phyloP scores from a whole-genome alignment of 371 early-diverging fungal species.

The Zychaea mexicana region DNA sequence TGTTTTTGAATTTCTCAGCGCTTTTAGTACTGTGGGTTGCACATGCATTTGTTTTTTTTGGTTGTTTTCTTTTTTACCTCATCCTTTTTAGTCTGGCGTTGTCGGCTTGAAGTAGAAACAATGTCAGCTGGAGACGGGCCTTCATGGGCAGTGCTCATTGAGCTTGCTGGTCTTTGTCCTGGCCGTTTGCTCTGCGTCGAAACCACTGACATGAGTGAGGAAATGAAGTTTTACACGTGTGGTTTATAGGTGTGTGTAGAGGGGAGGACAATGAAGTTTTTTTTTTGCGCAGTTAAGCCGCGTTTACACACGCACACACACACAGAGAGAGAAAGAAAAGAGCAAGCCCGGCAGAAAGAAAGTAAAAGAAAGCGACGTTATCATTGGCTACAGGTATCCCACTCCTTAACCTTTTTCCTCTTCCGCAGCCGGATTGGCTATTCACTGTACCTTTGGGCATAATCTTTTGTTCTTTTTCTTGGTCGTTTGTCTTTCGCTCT shows the following conservation, averaged over 20 bases:
- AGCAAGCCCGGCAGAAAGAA: neutral
- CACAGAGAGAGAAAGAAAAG: neutral
- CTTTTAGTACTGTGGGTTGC: neutral
- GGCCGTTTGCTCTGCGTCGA: slow-evolving; percentile 24
- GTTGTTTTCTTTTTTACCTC: slow-evolving; percentile 25
- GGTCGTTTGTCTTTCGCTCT: too few species aligned
- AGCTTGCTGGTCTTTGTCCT: slow-evolving; percentile 12
- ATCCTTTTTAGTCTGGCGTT: slow-evolving; percentile 46
- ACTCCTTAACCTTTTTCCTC: neutral
- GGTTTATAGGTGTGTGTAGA: neutral
- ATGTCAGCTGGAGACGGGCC: slow-evolving; percentile 6
- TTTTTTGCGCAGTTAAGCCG: too few species aligned
- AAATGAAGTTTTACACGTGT: neutral
- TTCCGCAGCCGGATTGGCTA: neutral
- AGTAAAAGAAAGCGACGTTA: neutral
- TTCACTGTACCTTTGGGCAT: neutral
- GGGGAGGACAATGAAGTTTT: too few species aligned
- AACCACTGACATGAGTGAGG: slow-evolving; percentile 25
- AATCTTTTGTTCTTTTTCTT: neutral
- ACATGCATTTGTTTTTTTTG: neutral
- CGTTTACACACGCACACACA: too few species aligned
- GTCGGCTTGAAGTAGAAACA: slow-evolving; percentile 24
- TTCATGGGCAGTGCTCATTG: slow-evolving; percentile 10
- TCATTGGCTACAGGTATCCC: neutral
- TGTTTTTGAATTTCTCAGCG: neutral